Conservation (phyloP, 257 asterid genomes). For the Linderniella brevidens region DNA sequence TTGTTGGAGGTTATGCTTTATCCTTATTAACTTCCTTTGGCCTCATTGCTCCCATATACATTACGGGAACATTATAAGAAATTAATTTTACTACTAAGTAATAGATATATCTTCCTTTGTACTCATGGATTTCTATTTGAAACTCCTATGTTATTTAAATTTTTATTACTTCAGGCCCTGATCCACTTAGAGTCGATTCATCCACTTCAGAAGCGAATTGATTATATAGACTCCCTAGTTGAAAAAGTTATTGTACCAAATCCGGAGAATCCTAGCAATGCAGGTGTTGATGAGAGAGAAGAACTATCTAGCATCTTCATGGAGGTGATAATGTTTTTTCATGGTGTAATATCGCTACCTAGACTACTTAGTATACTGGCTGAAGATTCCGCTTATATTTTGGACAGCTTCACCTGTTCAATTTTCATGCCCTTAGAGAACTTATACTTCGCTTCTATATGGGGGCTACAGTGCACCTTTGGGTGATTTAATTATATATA, state of each 20-base stretch:
- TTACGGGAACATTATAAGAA: too few species aligned
- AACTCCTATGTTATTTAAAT: background rate
- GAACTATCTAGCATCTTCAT: conserved; percentile 84
- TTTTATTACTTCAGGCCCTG: conserved; percentile 53
- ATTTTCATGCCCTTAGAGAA: too few species aligned
- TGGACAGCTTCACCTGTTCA: background rate
- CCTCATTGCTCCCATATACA: too few species aligned
- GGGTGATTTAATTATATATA: too few species aligned
- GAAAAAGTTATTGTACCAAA: conserved; percentile 49
- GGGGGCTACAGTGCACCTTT: too few species aligned
- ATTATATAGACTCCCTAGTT: conserved; percentile 65
- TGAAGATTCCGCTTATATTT: too few species aligned
- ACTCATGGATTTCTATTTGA: background rate
- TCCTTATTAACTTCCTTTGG: too few species aligned
- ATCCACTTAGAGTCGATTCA: conserved; percentile 91
- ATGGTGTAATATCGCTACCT: background rate
- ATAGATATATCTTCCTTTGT: too few species aligned
- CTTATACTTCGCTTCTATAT: too few species aligned
- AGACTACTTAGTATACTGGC: too few species aligned
- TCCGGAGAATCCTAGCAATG: conserved; percentile 35
- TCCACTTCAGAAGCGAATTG: conserved; percentile 63
- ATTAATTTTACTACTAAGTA: too few species aligned
- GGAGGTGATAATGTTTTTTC: conserved; percentile 38
- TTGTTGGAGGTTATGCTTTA: conserved; percentile 56
- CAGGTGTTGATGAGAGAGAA: conserved; percentile 73